Percentiles rank a stretch among this genome's conserved stretches.
Conservation (phyloP, 2,329 filamentous ascomycete genomes). For the Epicoccum sorghinum region DNA sequence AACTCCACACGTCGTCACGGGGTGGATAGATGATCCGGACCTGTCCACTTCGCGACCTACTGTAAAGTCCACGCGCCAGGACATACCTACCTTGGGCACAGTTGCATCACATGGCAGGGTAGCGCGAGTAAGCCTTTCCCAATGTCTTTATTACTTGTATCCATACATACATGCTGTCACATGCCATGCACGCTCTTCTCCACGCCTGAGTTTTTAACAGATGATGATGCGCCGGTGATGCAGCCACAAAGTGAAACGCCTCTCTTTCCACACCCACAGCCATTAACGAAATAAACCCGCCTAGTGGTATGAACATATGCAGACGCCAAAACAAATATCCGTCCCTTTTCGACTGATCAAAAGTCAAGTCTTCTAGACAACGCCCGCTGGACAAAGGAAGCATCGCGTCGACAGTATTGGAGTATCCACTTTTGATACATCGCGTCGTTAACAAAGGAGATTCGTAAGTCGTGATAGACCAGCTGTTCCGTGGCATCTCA, state of each 20-base stretch:
- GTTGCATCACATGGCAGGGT: too few species aligned
- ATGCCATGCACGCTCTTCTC: constrained; percentile 4
- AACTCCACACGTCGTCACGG: constrained; percentile 11
- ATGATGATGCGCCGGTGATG: constrained; percentile 25
- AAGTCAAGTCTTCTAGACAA: constrained; percentile 30
- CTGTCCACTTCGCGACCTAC: too few species aligned
- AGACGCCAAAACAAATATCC: constrained; percentile 10
- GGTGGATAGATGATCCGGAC: not conserved
- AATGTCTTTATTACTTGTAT: constrained; percentile 18
- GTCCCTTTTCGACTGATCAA: constrained; percentile 35
- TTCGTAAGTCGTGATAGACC: constrained; percentile 27
- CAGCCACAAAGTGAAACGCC: constrained; percentile 30
- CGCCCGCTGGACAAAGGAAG: constrained; percentile 27
- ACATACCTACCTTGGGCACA: too few species aligned
- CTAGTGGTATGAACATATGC: constrained; percentile 32
- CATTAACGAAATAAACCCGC: constrained; percentile 15
- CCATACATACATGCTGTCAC: constrained; percentile 12
- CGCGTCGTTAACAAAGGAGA: constrained; percentile 24
- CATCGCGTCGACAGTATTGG: not conserved
- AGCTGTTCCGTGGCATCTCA: not conserved
- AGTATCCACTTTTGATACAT: constrained; percentile 16
- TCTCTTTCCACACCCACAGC: constrained; percentile 17
- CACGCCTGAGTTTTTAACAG: constrained; percentile 3
- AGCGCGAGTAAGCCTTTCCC: too few species aligned
- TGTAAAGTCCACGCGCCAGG: too few species aligned